These are phyloP conservation scores for Phytomonas francai DNA, from an alignment of 208 protist species.

Conservation along the genomic window DNA sequence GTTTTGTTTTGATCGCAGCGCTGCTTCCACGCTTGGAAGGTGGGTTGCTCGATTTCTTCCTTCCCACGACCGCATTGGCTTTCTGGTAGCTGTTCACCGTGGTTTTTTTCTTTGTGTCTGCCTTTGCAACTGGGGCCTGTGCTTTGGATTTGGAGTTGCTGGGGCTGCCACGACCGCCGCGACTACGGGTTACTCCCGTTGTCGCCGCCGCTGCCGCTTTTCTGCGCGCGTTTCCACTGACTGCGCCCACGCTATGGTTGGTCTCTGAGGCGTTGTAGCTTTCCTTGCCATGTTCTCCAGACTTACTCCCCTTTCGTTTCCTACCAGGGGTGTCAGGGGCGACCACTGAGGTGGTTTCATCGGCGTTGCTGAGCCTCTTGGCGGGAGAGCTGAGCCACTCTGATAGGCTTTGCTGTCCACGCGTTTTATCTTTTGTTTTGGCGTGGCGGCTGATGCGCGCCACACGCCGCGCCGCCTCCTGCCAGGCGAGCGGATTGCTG, in stretches of 20 bases:
- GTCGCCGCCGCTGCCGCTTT: too few relatives aligned
- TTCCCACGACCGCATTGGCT: too few relatives aligned
- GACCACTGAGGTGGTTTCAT: conserved; percentile 15
- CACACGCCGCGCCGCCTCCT: conserved; percentile 44
- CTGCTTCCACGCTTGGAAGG: neutral
- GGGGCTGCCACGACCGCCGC: too few relatives aligned
- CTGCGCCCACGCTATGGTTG: too few relatives aligned
- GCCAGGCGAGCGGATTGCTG: conserved; percentile 32
- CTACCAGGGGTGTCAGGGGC: neutral
- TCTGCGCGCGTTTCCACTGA: too few relatives aligned
- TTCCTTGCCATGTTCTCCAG: neutral
- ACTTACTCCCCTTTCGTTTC: neutral
- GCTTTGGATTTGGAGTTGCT: too few relatives aligned
- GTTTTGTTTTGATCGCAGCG: neutral
- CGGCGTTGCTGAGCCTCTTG: conserved; percentile 7
- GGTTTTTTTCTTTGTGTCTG: too few relatives aligned
- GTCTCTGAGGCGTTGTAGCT: too few relatives aligned
- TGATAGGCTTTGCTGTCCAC: conserved; percentile 44
- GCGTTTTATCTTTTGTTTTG: conserved; percentile 34
- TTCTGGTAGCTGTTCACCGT: too few relatives aligned
- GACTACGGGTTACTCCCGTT: too few relatives aligned
- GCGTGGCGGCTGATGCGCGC: conserved; percentile 37
- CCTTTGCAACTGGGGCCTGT: too few relatives aligned
- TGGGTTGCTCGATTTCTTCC: neutral
- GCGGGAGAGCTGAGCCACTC: conserved; percentile 73